A percentile compares a stretch with the other conserved stretches of the same genome.
phyloP scores from a whole-genome alignment of 257 asterid species.

The Solanum acaule region DNA sequence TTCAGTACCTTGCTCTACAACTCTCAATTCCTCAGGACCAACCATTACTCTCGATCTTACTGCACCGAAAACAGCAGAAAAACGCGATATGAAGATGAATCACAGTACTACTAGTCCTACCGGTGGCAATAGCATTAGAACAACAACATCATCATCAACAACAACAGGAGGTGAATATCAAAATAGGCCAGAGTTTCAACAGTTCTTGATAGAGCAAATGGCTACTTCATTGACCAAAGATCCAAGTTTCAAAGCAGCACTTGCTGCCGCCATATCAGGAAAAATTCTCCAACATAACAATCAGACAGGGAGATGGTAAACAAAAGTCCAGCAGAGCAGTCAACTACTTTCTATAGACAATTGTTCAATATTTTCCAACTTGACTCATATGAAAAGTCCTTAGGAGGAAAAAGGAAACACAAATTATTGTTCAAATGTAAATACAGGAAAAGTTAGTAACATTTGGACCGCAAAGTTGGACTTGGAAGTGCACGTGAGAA shows the following conservation, averaged over 20 bases:
- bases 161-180: not conserved
- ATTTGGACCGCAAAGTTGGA: not conserved
- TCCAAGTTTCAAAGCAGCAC: slow-evolving; percentile 80
- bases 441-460: not conserved
- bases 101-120: not conserved
- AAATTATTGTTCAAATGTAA: not conserved
- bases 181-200: slow-evolving; percentile 35
- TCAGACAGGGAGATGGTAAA: not conserved
- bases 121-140: not conserved
- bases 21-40: slow-evolving; percentile 26
- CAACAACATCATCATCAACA: not conserved
- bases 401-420: not conserved
- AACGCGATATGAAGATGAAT: not conserved
- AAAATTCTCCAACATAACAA: slow-evolving; percentile 41
- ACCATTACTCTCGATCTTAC: slow-evolving; percentile 62
- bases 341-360: not conserved
- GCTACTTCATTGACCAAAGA: slow-evolving; percentile 82
- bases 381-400: not conserved
- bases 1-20: slow-evolving; percentile 31
- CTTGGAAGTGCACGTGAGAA: not conserved
- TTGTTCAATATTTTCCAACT: not conserved
- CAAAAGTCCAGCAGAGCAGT: not conserved
- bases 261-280: slow-evolving; percentile 96
- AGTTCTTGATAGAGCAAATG: slow-evolving; percentile 71
- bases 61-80: slow-evolving; percentile 27